Evolutionary conservation across 495 filamentous ascomycete genomes (phyloP).

Genomic region (Pyrenula massariospora): DNA sequence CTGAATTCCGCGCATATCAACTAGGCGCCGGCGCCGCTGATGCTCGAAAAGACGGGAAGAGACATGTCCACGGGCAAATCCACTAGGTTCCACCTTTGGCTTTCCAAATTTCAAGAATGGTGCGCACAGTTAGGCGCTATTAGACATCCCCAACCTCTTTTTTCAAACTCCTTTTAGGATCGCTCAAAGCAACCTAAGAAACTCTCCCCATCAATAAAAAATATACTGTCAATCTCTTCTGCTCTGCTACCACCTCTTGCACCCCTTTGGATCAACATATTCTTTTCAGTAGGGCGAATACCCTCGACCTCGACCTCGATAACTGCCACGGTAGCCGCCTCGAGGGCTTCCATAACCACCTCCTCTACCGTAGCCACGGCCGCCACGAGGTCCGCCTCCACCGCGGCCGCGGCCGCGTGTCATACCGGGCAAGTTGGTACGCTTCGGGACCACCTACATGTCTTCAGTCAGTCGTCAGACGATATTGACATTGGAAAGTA

Average conservation of each 20-base stretch:
- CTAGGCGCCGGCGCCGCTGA: background rate
- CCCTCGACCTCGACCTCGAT: constrained; percentile 63
- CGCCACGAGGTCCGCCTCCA: constrained; percentile 50
- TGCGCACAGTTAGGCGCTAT: too few relatives aligned
- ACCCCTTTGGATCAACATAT: background rate
- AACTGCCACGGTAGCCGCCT: constrained; percentile 73
- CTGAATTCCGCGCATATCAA: background rate
- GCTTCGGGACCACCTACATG: constrained; percentile 78
- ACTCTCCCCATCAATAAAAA: too few relatives aligned
- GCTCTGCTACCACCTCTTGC: background rate
- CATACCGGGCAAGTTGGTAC: constrained; percentile 95
- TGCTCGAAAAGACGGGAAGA: background rate
- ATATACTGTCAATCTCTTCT: background rate
- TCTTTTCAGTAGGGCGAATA: constrained; percentile 78
- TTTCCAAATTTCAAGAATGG: too few relatives aligned
- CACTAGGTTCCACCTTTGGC: too few relatives aligned
- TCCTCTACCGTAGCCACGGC: constrained; percentile 38
- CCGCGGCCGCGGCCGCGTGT: constrained; percentile 67
- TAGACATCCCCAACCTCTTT: too few relatives aligned
- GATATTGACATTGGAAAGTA: background rate
- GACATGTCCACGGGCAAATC: background rate
- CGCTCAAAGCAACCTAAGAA: too few relatives aligned
- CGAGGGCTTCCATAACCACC: constrained; percentile 52
- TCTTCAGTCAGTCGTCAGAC: constrained; percentile 5
- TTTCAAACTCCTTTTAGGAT: too few relatives aligned